Conservation (phyloP, 805 yeast genomes). For the Naumovozyma castellii region DNA sequence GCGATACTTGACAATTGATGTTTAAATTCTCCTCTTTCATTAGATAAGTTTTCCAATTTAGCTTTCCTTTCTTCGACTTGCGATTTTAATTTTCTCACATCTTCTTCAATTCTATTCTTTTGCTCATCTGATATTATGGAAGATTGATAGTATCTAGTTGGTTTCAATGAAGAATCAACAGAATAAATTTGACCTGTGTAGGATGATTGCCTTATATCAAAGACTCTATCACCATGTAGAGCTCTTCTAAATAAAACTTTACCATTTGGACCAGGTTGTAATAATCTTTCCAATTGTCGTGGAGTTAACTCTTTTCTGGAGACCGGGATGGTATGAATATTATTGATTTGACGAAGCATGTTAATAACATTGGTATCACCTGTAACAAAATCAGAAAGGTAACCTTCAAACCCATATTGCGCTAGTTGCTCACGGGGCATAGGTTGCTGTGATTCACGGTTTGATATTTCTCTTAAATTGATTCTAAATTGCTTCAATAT, state of each 20-base stretch:
- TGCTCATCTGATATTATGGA: conserved; percentile 21
- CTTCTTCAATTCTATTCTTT: conserved; percentile 10
- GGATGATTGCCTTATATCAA: conserved; percentile 43
- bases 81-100: conserved; percentile 8
- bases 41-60: conserved; percentile 8
- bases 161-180: conserved; percentile 8
- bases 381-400: conserved; percentile 52
- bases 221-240: conserved; percentile 48
- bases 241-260: conserved; percentile 43
- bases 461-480: conserved; percentile 44
- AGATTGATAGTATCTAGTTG: conserved; percentile 18
- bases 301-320: conserved; percentile 37
- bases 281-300: conserved; percentile 32
- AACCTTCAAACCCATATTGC: conserved; percentile 69
- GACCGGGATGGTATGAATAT: conserved; percentile 54
- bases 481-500: conserved; percentile 41
- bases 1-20: conserved; percentile 5
- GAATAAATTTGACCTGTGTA: conserved; percentile 55
- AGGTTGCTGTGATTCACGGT: conserved; percentile 13
- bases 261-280: conserved; percentile 33
- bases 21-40: conserved; percentile 8
- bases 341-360: conserved; percentile 54
- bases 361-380: conserved; percentile 68
- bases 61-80: conserved; percentile 6
- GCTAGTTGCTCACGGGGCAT: conserved; percentile 31